Conservation (phyloP, 2,329 filamentous ascomycete species). For the Fusarium domesticum region DNA sequence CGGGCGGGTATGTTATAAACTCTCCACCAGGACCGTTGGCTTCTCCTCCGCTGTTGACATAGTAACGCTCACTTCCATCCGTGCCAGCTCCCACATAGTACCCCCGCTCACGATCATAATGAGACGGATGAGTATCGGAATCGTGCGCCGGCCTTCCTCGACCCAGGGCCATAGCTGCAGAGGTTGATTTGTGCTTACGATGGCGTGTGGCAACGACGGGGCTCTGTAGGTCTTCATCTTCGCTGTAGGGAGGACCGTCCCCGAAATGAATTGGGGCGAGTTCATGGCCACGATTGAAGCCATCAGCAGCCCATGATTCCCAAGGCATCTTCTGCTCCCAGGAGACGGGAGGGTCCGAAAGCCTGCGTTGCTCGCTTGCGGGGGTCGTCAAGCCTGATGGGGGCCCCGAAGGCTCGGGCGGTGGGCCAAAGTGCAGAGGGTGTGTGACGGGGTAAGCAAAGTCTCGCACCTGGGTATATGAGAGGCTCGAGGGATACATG, state of each 20-base stretch:
- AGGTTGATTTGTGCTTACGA: conserved; percentile 76
- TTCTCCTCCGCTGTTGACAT: conserved; percentile 66
- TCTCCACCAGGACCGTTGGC: conserved; percentile 75
- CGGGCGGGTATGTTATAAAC: conserved; percentile 72
- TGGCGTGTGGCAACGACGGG: conserved; percentile 83
- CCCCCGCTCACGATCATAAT: conserved; percentile 60
- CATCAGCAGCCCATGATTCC: conserved; percentile 53
- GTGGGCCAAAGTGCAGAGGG: conserved; percentile 91
- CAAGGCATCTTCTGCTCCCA: conserved; percentile 70
- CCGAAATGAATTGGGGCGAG: conserved; percentile 80
- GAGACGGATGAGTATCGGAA: conserved; percentile 45
- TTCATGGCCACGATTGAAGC: conserved; percentile 63
- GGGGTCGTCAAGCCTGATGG: conserved; percentile 81
- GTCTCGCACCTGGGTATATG: conserved; percentile 90
- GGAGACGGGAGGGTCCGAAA: conserved; percentile 76
- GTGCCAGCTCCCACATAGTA: conserved; percentile 64
- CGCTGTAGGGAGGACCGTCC: conserved; percentile 88
- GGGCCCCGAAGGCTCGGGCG: conserved; percentile 67
- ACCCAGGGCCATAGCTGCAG: conserved; percentile 44
- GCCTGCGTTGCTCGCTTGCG: conserved; percentile 70
- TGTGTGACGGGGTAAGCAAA: conserved; percentile 85
- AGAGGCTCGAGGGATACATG: conserved; percentile 77
- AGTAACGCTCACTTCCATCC: conserved; percentile 73
- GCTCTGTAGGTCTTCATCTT: conserved; percentile 92
- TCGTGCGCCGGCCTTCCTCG: conserved; percentile 47